phyloP scores from a whole-genome alignment of 176 grass and related monocot genomes.

The Raddia guianensis region DNA sequence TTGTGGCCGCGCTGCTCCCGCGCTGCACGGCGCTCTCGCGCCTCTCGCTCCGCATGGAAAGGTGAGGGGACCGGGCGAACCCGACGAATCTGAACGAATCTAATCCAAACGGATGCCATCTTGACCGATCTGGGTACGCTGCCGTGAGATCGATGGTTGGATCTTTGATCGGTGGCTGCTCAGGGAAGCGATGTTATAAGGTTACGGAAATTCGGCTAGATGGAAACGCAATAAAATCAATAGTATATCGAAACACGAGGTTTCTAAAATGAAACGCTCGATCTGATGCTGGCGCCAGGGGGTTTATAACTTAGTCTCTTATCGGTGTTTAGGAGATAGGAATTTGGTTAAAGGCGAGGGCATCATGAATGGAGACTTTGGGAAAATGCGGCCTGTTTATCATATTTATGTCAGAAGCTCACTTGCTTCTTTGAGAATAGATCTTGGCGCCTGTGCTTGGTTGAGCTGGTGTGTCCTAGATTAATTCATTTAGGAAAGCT shows the following conservation, averaged over 20 bases:
- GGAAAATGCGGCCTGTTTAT: neutral
- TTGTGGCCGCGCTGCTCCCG: constrained; percentile 66
- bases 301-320: neutral
- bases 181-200: neutral
- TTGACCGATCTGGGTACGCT: constrained; percentile 18
- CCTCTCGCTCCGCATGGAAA: constrained; percentile 75
- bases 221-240: neutral
- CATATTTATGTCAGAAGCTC: neutral
- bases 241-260: neutral
- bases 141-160: constrained; percentile 8
- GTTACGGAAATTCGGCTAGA: neutral
- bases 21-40: constrained; percentile 57
- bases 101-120: neutral
- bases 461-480: neutral
- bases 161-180: constrained; percentile 24
- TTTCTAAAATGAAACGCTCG: neutral
- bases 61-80: constrained; percentile 48
- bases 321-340: neutral
- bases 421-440: neutral
- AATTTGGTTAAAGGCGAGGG: constrained; percentile 1
- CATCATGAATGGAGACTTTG: constrained; percentile 1
- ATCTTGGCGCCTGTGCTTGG: neutral
- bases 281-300: neutral
- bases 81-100: constrained; percentile 27
- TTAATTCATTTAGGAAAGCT: neutral